Conservation (phyloP, 495 filamentous ascomycete genomes). For the Xylaria cubensis region DNA sequence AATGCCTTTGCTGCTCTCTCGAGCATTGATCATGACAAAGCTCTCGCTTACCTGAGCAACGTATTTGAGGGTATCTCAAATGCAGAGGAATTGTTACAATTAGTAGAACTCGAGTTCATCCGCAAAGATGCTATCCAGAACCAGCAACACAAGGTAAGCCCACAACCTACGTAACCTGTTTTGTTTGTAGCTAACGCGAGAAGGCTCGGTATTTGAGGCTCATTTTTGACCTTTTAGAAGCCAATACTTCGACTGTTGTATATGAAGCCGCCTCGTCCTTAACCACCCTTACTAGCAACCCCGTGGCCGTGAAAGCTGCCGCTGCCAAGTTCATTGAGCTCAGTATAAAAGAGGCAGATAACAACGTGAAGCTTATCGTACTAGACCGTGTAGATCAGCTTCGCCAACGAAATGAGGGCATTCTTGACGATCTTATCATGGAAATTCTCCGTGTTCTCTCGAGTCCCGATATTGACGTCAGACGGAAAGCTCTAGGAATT, state of each 20-base stretch:
- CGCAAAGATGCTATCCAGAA: conserved; percentile 97
- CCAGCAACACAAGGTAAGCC: conserved; percentile 82
- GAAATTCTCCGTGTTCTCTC: conserved; percentile 96
- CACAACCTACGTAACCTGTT: background rate
- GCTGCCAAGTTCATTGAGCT: conserved; percentile 96
- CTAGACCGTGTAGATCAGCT: conserved; percentile 93
- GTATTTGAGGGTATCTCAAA: conserved; percentile 94
- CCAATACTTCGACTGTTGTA: conserved; percentile 89
- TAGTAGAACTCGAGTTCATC: conserved; percentile 96
- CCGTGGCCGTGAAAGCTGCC: conserved; percentile 96
- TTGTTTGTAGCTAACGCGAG: conserved; percentile 40
- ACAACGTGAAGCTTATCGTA: conserved; percentile 98
- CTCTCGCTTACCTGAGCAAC: conserved; percentile 85
- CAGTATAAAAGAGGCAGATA: conserved; percentile 94
- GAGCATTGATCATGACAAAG: conserved; percentile 91
- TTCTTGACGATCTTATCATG: conserved; percentile 97
- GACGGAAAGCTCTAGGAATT: conserved; percentile 88
- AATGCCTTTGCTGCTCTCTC: conserved; percentile 95
- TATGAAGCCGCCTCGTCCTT: conserved; percentile 99
- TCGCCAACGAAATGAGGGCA: conserved; percentile 87
- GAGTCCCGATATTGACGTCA: conserved; percentile 95
- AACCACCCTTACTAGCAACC: conserved; percentile 92
- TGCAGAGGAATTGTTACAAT: conserved; percentile 89
- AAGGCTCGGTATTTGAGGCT: conserved; percentile 88
- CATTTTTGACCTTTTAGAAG: conserved; percentile 96